Evolutionary conservation across 2,329 filamentous ascomycete species (phyloP).

Genomic region (Colletotrichum australisinense): DNA sequence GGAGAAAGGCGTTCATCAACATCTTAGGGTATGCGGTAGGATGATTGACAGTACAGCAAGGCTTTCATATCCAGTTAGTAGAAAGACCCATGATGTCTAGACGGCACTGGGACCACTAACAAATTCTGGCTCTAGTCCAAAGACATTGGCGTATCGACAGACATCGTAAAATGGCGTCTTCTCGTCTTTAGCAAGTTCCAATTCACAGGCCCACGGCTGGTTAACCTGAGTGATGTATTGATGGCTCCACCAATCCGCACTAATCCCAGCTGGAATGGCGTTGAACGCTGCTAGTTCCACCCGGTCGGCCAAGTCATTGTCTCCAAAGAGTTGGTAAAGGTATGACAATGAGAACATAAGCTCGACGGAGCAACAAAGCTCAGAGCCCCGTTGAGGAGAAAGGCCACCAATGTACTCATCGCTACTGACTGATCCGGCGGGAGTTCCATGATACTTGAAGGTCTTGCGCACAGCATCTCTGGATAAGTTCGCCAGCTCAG

Average conservation of each 20-base stretch:
- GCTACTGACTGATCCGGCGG: conserved; percentile 54
- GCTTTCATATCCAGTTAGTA: conserved; percentile 37
- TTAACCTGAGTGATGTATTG: conserved; percentile 67
- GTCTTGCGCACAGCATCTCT: conserved; percentile 50
- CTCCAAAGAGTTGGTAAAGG: conserved; percentile 46
- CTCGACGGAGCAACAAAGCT: conserved; percentile 49
- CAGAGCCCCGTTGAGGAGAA: conserved; percentile 50
- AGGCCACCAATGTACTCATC: conserved; percentile 53
- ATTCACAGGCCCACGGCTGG: conserved; percentile 57
- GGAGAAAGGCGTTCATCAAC: conserved; percentile 43
- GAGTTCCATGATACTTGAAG: conserved; percentile 51
- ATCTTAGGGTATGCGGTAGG: conserved; percentile 69
- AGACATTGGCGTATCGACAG: conserved; percentile 37
- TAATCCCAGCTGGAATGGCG: conserved; percentile 62
- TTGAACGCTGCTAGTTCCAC: conserved; percentile 66
- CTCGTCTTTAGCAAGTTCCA: conserved; percentile 43
- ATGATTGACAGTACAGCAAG: conserved; percentile 70
- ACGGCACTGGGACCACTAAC: conserved; percentile 24
- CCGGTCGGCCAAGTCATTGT: conserved; percentile 58
- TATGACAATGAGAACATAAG: conserved; percentile 47
- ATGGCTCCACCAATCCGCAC: conserved; percentile 64
- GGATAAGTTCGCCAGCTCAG: conserved; percentile 48
- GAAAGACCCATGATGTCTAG: not conserved
- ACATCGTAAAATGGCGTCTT: conserved; percentile 54
- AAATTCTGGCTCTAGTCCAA: conserved; percentile 62